Evolutionary conservation across 768 basidiomycete species (phyloP).

Genomic region (Mycena filopes): DNA sequence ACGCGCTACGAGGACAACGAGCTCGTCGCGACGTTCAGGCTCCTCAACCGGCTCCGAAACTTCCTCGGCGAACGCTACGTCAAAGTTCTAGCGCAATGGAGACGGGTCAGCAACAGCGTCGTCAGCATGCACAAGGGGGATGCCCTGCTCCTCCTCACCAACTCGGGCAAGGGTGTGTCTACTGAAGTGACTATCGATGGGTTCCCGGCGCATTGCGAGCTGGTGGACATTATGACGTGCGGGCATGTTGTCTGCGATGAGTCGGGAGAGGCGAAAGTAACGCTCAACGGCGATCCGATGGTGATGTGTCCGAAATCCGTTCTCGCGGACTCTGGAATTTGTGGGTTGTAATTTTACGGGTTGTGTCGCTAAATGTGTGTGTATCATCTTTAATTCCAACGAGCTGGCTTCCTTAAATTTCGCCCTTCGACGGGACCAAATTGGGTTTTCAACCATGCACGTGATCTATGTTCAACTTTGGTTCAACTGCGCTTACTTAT

Average conservation of each 20-base stretch:
- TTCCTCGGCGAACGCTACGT: conserved; percentile 52
- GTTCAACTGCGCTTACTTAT: too few relatives aligned
- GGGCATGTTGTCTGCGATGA: conserved; percentile 43
- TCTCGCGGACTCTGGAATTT: conserved; percentile 16
- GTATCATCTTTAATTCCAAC: background rate
- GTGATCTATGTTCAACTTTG: too few relatives aligned
- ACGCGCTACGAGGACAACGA: conserved; percentile 56
- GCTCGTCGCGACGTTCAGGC: conserved; percentile 48
- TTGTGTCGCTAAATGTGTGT: conserved; percentile 1
- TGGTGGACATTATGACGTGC: conserved; percentile 59
- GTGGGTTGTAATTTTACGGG: conserved; percentile 14
- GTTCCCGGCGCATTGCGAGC: conserved; percentile 45
- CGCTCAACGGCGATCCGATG: conserved; percentile 48
- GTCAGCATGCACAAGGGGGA: conserved; percentile 34
- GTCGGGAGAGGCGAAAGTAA: conserved; percentile 48
- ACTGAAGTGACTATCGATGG: conserved; percentile 5
- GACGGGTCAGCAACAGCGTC: conserved; percentile 12
- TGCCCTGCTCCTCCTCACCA: conserved; percentile 46
- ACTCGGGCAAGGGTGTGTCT: conserved; percentile 39
- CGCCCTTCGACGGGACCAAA: too few relatives aligned
- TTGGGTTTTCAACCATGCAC: too few relatives aligned
- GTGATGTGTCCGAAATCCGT: conserved; percentile 38
- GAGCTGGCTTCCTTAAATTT: too few relatives aligned
- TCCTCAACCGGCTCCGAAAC: conserved; percentile 50
- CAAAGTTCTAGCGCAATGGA: conserved; percentile 48